Evolutionary conservation across 192 early-diverging fungal species (phyloP).

Genomic region (Phlyctochytrium planicorne): DNA sequence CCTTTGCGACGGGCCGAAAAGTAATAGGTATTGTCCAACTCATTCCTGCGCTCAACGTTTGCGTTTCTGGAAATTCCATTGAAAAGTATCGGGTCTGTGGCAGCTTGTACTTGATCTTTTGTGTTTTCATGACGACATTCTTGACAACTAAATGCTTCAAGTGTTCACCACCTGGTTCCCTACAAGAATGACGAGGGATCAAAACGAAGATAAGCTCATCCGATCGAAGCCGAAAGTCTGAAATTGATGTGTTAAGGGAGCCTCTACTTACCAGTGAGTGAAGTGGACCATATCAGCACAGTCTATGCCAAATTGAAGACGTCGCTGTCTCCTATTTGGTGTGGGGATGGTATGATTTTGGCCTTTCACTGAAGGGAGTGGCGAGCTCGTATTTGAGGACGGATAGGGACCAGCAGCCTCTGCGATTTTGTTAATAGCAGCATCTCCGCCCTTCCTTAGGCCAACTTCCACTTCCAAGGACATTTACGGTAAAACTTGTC

Average conservation of each 20-base stretch:
- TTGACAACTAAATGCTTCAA: constrained; percentile 50
- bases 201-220: background rate
- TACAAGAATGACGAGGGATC: constrained; percentile 5
- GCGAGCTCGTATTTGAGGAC: too few species aligned
- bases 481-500: too few species aligned
- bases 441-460: too few species aligned
- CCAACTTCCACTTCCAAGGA: too few species aligned
- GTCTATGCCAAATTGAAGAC: constrained; percentile 51
- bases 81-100: constrained; percentile 60
- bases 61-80: constrained; percentile 60
- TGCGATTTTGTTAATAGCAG: too few species aligned
- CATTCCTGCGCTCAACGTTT: constrained; percentile 60
- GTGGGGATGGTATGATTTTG: constrained; percentile 23
- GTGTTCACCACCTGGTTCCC: constrained; percentile 61
- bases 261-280: constrained; percentile 43
- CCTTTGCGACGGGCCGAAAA: constrained; percentile 59
- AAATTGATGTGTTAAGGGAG: background rate
- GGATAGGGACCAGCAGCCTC: too few species aligned
- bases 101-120: constrained; percentile 60
- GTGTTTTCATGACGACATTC: constrained; percentile 62
- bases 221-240: too few species aligned
- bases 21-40: constrained; percentile 57
- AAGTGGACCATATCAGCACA: constrained; percentile 55
- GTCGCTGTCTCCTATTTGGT: constrained; percentile 34
- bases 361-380: too few species aligned